These are phyloP conservation scores for Hypsizygus ulmarius DNA, from an alignment of 1,284 basidiomycete species.

Conservation along the genomic window DNA sequence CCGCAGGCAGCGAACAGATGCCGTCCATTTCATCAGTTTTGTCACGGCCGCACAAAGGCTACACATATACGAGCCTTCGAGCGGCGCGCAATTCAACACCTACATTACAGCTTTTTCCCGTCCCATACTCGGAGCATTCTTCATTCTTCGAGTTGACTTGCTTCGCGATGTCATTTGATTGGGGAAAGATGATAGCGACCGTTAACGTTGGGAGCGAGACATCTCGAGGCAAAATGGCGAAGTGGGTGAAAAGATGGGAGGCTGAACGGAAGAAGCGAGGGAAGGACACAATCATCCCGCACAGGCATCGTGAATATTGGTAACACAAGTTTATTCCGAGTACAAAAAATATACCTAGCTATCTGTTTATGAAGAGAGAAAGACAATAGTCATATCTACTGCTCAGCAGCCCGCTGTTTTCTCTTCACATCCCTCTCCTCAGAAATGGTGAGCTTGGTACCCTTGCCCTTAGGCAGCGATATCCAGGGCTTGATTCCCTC, in stretches of 20 bases:
- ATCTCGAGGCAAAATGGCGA: slow-evolving; percentile 80
- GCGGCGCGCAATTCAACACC: slow-evolving; percentile 72
- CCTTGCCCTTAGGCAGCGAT: slow-evolving; percentile 98
- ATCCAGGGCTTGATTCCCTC: slow-evolving; percentile 95
- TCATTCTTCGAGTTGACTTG: slow-evolving; percentile 93
- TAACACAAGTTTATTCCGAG: slow-evolving; percentile 27
- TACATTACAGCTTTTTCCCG: slow-evolving; percentile 75
- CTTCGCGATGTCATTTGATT: slow-evolving; percentile 84
- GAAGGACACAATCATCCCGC: slow-evolving; percentile 53
- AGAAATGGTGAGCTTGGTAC: slow-evolving; percentile 89
- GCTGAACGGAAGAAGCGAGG: slow-evolving; percentile 67
- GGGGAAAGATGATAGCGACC: slow-evolving; percentile 89
- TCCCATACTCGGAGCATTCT: slow-evolving; percentile 96
- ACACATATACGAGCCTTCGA: slow-evolving; percentile 66
- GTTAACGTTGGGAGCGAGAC: slow-evolving; percentile 87
- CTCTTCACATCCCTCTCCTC: slow-evolving; percentile 83
- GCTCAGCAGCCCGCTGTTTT: slow-evolving; percentile 65
- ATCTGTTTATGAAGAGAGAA: slow-evolving; percentile 25
- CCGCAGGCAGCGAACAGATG: slow-evolving; percentile 61
- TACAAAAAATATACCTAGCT: background rate
- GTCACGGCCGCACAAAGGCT: slow-evolving; percentile 57
- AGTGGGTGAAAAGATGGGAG: slow-evolving; percentile 87
- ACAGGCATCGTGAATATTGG: slow-evolving; percentile 69
- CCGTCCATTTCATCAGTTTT: slow-evolving; percentile 70
- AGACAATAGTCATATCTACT: slow-evolving; percentile 37